Base-by-base conservation (phyloP, 208 protist species). In the Porcisia deanei region DNA sequence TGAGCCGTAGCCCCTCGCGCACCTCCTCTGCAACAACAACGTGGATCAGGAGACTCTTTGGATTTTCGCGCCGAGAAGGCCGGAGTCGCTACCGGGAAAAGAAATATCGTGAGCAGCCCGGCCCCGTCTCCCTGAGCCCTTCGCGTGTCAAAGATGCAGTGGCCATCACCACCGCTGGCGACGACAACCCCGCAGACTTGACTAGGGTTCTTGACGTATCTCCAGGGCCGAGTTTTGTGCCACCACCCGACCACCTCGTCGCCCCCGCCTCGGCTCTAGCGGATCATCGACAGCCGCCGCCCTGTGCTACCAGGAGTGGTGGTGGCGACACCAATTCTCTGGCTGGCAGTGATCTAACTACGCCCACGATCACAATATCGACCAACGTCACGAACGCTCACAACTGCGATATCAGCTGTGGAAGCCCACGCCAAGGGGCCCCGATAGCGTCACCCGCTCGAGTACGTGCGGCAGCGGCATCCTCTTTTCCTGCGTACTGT, bases 21-120 rank as follows among this genome's bases (percentile, higher is more conserved):
- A 20, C 52, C 16, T 72, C 68, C 34, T 58, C 70, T 16, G 65
- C 77, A 16, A 52, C 77, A 16, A 52, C 22, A 53, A 14, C 55
- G 66, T 81, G 77, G 77, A 72, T 81, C 18, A 57, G 53, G 25
- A 71, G 71, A 20, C 25, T 81, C 4, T 52, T 76, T 34, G 77
- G 65, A n/a, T 57, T 73, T 34, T 34, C 77, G 0, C 69, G 77
- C 2, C 71, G 70, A 20, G 57, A 76, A 47, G 71, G 71, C 0
- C 49, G 71, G 1, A 41, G 57, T 10, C 71, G 57, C 6, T 57
- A 81, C 57, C 71, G 45, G 14, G 22, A 14, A 54, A 72, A 39
- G 34, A 34, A 55, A 52, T 57, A 39, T 20, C 65, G 45, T 55
- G 65, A 41, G 30, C 65, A 37, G 14, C 25, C 18, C 61, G 16